These are phyloP conservation scores for Escovopsis sp. DNA, from an alignment of 2,329 filamentous ascomycete genomes.

Conservation along the genomic window DNA sequence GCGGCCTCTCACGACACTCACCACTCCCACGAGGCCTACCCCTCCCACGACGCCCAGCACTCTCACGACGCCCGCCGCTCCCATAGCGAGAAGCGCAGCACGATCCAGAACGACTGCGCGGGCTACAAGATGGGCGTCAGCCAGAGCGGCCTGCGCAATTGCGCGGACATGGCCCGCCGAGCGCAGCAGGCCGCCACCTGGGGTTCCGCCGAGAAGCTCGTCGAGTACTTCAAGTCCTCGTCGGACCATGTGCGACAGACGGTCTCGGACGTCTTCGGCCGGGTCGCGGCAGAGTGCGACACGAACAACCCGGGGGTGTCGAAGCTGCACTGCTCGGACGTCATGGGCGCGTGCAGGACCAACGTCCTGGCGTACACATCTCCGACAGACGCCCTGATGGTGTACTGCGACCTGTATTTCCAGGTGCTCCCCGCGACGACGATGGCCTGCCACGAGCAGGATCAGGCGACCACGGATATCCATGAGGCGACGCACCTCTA, in stretches of 20 bases:
- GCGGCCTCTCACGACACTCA: slow-evolving; percentile 33
- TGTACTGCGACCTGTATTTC: slow-evolving; percentile 49
- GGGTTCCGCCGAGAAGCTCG: slow-evolving; percentile 33
- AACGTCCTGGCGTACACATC: slow-evolving; percentile 49
- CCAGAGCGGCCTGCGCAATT: slow-evolving; percentile 37
- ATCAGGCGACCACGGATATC: slow-evolving; percentile 48
- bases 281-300: slow-evolving; percentile 40
- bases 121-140: slow-evolving; percentile 29
- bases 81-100: slow-evolving; percentile 35
- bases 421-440: slow-evolving; percentile 33
- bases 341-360: slow-evolving; percentile 33
- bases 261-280: slow-evolving; percentile 36
- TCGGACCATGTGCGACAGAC: slow-evolving; percentile 26
- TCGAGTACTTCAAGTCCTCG: slow-evolving; percentile 50
- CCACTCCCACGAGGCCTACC: slow-evolving; percentile 10
- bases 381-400: slow-evolving; percentile 37
- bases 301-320: slow-evolving; percentile 33
- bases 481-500: slow-evolving; percentile 53
- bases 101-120: slow-evolving; percentile 38
- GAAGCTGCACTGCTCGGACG: slow-evolving; percentile 44
- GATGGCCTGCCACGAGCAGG: slow-evolving; percentile 44
- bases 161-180: slow-evolving; percentile 34
- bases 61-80: slow-evolving; percentile 35
- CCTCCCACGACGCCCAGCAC: slow-evolving; percentile 29
- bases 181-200: slow-evolving; percentile 37